phyloP scores from a whole-genome alignment of 2,329 filamentous ascomycete species.

The Calycina herbarum region DNA sequence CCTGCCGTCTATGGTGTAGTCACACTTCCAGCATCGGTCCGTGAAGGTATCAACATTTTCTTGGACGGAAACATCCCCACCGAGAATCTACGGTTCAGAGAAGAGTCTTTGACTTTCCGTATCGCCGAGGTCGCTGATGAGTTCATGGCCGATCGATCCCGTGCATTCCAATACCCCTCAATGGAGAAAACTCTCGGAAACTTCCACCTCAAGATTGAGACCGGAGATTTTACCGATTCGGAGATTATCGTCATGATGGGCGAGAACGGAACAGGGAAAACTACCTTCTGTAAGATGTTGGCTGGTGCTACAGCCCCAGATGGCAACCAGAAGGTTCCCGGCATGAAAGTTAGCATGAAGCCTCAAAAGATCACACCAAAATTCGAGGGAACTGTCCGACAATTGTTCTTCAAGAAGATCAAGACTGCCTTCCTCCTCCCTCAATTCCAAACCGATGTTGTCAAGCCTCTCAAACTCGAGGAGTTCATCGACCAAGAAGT shows the following conservation, averaged over 20 bases:
- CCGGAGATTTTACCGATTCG: conserved; percentile 91
- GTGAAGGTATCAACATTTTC: conserved; percentile 99
- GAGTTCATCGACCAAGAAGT: conserved; percentile 99
- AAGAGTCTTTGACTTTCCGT: conserved; percentile 94
- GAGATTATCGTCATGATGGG: conserved; percentile 99
- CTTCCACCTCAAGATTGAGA: conserved; percentile 81
- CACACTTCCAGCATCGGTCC: conserved; percentile 90
- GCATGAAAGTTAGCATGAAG: conserved; percentile 99
- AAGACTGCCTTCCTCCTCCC: conserved; percentile 94
- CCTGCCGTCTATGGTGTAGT: conserved; percentile 98
- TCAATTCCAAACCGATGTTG: conserved; percentile 99
- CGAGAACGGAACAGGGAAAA: conserved; percentile 99
- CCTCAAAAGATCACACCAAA: conserved; percentile 99
- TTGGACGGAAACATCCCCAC: conserved; percentile 97
- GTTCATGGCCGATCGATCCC: conserved; percentile 78
- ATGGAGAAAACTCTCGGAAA: conserved; percentile 92
- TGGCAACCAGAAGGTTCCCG: conserved; percentile 71
- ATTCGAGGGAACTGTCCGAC: conserved; percentile 93
- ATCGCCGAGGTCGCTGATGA: conserved; percentile 89
- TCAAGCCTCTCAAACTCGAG: conserved; percentile 98
- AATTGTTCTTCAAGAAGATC: conserved; percentile 99
- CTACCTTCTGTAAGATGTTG: conserved; percentile 95
- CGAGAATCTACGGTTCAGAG: conserved; percentile 96
- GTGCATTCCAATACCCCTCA: conserved; percentile 80
- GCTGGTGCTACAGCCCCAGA: conserved; percentile 94